phyloP scores from a whole-genome alignment of 2,329 filamentous ascomycete species.

The Diaporthe nobilis region DNA sequence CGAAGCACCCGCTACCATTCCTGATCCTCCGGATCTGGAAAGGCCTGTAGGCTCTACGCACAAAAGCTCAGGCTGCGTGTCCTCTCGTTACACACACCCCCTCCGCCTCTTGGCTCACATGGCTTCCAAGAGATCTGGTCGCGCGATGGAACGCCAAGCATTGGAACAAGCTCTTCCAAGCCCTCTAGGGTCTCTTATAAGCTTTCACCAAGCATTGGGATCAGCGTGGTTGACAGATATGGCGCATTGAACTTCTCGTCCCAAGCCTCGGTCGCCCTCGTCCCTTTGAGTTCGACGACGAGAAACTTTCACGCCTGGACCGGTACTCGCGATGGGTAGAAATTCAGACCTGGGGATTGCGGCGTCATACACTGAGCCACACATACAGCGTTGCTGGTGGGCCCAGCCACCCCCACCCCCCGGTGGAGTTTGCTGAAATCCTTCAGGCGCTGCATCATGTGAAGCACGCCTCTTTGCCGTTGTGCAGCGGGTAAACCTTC shows the following conservation, averaged over 20 bases:
- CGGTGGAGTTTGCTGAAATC: background rate
- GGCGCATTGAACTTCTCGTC: background rate
- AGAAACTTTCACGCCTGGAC: background rate
- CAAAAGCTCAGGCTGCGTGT: background rate
- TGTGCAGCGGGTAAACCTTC: too few species aligned
- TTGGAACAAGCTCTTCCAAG: constrained; percentile 23
- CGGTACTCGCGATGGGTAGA: background rate
- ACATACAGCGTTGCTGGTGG: background rate
- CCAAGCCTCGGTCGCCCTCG: background rate
- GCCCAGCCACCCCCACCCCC: background rate
- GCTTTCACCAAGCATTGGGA: constrained; percentile 29
- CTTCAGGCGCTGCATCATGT: background rate
- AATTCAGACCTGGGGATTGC: background rate
- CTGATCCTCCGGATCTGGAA: background rate
- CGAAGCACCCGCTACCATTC: background rate
- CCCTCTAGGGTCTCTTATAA: background rate
- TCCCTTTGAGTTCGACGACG: background rate
- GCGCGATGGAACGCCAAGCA: constrained; percentile 17
- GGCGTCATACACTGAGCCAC: background rate
- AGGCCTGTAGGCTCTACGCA: too few species aligned
- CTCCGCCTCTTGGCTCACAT: background rate
- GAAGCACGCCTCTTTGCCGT: background rate
- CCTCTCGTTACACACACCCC: background rate
- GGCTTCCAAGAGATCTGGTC: background rate
- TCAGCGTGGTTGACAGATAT: background rate